These are phyloP conservation scores for Geotrichum carabidarum DNA, from an alignment of 1,139 yeast genomes.

Conservation along the genomic window DNA sequence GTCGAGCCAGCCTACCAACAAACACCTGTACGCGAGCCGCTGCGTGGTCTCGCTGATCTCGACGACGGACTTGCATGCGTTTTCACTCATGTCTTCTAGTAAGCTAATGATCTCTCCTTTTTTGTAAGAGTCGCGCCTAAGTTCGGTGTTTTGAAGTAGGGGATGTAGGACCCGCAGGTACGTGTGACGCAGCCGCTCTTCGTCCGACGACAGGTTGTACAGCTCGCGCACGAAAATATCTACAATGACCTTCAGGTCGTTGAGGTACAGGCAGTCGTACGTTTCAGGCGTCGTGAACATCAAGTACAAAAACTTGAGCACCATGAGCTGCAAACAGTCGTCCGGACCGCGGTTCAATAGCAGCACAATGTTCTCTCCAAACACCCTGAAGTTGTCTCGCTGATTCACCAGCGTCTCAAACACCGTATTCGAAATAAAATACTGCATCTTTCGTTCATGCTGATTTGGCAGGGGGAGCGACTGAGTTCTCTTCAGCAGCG, in stretches of 20 bases:
- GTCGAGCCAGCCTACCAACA: constrained; percentile 55
- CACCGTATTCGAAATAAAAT: constrained; percentile 31
- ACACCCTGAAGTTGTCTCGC: constrained; percentile 41
- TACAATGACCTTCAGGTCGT: constrained; percentile 80
- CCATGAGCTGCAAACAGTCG: constrained; percentile 66
- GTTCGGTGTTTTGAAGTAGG: constrained; percentile 53
- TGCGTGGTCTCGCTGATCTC: constrained; percentile 42
- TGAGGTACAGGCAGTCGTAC: constrained; percentile 66
- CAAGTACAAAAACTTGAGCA: constrained; percentile 69
- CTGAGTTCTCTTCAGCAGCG: neutral
- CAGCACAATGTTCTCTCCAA: constrained; percentile 52
- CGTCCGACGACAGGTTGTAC: constrained; percentile 56
- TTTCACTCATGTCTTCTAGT: constrained; percentile 44
- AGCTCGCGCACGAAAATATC: constrained; percentile 81
- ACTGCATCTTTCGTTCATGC: neutral
- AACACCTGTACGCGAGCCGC: constrained; percentile 58
- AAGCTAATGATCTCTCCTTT: constrained; percentile 49
- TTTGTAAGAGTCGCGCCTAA: constrained; percentile 54
- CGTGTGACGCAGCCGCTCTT: constrained; percentile 64
- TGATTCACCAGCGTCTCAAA: constrained; percentile 29
- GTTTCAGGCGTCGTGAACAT: constrained; percentile 66
- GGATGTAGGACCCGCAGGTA: constrained; percentile 74
- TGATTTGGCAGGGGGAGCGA: neutral
- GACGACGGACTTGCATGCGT: constrained; percentile 16
- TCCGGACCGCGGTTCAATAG: constrained; percentile 77